A percentile compares a stretch with the other conserved stretches of the same genome.
phyloP scores from a whole-genome alignment of 768 basidiomycete genomes.

The Krasilnikovozyma curviuscula region DNA sequence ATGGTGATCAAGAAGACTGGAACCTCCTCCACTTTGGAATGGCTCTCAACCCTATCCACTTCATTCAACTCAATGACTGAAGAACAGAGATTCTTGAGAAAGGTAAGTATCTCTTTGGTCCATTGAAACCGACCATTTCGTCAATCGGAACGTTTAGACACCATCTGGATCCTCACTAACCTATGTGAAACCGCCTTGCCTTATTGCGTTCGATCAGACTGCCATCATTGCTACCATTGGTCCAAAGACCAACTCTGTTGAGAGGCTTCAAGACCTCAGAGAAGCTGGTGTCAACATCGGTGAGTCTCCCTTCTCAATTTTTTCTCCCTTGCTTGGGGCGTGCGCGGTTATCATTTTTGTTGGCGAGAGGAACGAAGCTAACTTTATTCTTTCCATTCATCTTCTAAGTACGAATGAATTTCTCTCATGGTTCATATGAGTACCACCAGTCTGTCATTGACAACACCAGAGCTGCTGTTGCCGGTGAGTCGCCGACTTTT shows the following conservation, averaged over 20 bases:
- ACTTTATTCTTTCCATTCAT: neutral
- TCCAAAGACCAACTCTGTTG: slow-evolving; percentile 86
- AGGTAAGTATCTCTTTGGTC: slow-evolving; percentile 37
- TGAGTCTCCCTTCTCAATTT: slow-evolving; percentile 29
- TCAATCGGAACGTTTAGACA: neutral
- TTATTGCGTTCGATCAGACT: slow-evolving; percentile 38
- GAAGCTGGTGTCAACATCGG: slow-evolving; percentile 94
- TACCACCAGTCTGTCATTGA: slow-evolving; percentile 99
- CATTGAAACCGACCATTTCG: neutral
- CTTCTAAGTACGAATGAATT: slow-evolving; percentile 96
- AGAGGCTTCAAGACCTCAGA: slow-evolving; percentile 65
- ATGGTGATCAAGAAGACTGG: no score
- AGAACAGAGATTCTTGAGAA: slow-evolving; percentile 69
- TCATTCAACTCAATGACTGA: slow-evolving; percentile 51
- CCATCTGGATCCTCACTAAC: neutral
- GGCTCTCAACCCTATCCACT: slow-evolving; percentile 68
- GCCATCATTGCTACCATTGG: slow-evolving; percentile 98
- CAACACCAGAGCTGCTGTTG: slow-evolving; percentile 75
- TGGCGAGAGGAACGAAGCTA: no score
- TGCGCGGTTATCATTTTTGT: neutral
- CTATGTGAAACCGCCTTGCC: neutral
- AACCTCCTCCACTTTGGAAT: slow-evolving; percentile 53
- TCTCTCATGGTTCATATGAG: slow-evolving; percentile 95
- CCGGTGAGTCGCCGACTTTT: slow-evolving; percentile 34
- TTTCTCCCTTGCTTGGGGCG: neutral